These are phyloP conservation scores for Aschersonia sp. DNA, from an alignment of 2,329 filamentous ascomycete species.

Conservation along the genomic window DNA sequence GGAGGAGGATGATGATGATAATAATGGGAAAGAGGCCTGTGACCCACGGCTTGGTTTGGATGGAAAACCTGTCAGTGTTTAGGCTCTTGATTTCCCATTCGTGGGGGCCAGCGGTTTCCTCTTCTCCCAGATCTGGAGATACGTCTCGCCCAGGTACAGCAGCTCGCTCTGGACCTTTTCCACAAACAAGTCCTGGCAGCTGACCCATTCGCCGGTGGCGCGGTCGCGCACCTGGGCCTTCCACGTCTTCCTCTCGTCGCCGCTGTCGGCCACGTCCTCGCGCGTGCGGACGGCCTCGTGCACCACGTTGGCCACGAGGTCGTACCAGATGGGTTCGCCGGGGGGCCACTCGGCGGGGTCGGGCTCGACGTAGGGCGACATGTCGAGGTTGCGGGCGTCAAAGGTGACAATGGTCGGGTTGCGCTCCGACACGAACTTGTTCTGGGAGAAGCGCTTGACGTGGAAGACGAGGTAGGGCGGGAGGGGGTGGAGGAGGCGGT, in stretches of 20 bases:
- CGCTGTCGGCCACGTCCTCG: slow-evolving; percentile 80
- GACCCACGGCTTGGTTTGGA: too few species aligned
- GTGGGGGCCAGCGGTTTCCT: slow-evolving; percentile 22
- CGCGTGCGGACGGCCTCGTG: slow-evolving; percentile 66
- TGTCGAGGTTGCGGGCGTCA: slow-evolving; percentile 67
- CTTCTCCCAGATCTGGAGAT: slow-evolving; percentile 93
- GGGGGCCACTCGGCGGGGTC: slow-evolving; percentile 56
- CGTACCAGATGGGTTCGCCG: slow-evolving; percentile 81
- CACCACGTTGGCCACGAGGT: slow-evolving; percentile 88
- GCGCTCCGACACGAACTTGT: slow-evolving; percentile 91
- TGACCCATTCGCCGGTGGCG: slow-evolving; percentile 74
- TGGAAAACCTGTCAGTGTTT: too few species aligned
- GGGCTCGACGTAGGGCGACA: slow-evolving; percentile 83
- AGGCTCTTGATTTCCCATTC: neutral
- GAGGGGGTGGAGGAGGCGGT: slow-evolving; percentile 77
- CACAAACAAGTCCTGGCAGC: slow-evolving; percentile 87
- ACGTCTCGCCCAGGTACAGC: slow-evolving; percentile 83
- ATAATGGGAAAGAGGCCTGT: too few species aligned
- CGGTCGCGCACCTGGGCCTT: slow-evolving; percentile 80
- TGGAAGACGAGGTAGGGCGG: slow-evolving; percentile 88
- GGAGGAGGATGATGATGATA: too few species aligned
- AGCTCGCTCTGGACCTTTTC: slow-evolving; percentile 80
- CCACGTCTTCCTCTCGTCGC: slow-evolving; percentile 81
- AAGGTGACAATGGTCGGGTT: slow-evolving; percentile 99
- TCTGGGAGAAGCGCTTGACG: slow-evolving; percentile 90